These are phyloP conservation scores for Penicillium hesseltinei DNA, from an alignment of 2,329 filamentous ascomycete species.

Conservation along the genomic window DNA sequence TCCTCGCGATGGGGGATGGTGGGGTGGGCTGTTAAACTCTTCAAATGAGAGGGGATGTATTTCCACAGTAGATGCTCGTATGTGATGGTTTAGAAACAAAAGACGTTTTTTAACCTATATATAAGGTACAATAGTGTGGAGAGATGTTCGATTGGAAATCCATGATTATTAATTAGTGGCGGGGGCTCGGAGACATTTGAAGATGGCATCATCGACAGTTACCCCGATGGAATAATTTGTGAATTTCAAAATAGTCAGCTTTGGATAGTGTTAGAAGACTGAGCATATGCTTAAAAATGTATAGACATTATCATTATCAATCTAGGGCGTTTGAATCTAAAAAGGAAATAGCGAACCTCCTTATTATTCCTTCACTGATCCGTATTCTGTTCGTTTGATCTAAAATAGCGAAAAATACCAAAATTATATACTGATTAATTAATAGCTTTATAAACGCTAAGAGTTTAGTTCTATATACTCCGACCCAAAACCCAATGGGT, in stretches of 20 bases:
- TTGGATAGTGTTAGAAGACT: neutral
- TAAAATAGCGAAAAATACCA: no score
- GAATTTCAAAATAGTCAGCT: no score
- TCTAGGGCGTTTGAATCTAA: neutral
- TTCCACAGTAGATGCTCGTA: neutral
- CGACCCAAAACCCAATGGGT: no score
- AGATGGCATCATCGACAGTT: neutral
- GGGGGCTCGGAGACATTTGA: neutral
- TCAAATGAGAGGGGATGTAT: neutral
- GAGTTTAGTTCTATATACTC: no score
- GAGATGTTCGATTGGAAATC: neutral
- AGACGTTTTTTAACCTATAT: neutral
- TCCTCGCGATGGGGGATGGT: neutral
- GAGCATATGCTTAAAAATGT: no score
- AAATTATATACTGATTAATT: no score
- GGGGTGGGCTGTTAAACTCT: neutral
- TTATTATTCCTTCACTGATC: no score
- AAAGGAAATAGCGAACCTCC: no score
- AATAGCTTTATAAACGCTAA: no score
- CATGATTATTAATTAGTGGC: slow-evolving; percentile 1
- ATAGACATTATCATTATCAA: neutral
- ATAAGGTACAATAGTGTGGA: neutral
- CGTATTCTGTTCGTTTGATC: no score
- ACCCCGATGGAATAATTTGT: neutral
- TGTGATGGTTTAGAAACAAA: neutral